Conservation (phyloP, 805 yeast species). For the Yarrowia keelungensis region DNA sequence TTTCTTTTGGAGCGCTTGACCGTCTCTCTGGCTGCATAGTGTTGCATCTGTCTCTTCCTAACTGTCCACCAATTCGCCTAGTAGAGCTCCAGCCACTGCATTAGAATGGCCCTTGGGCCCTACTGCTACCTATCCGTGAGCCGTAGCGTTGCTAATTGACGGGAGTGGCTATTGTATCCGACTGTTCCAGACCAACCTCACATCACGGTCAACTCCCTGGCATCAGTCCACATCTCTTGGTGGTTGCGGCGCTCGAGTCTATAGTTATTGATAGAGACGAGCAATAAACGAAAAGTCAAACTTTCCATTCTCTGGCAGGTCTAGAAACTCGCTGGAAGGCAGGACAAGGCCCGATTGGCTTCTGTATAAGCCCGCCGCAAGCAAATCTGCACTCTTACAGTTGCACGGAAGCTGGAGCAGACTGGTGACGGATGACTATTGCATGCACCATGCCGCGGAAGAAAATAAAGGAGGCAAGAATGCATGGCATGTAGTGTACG, state of each 20-base stretch:
- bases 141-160: background rate
- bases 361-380: background rate
- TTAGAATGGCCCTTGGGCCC: too few species aligned
- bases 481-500: too few species aligned
- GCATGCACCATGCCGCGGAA: background rate
- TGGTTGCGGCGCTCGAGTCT: too few species aligned
- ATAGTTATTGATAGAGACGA: background rate
- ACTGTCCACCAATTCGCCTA: background rate
- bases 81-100: too few species aligned
- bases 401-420: too few species aligned
- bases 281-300: background rate
- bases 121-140: background rate
- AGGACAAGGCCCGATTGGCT: constrained; percentile 5
- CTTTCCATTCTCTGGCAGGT: background rate
- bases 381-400: background rate
- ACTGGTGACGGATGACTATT: too few species aligned
- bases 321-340: constrained; percentile 12
- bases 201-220: background rate
- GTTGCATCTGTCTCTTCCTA: background rate
- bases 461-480: too few species aligned
- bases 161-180: constrained; percentile 4
- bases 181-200: background rate
- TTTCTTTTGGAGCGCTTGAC: background rate
- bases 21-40: constrained; percentile 10
- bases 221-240: too few species aligned